Evolutionary conservation across 768 basidiomycete genomes (phyloP).

Genomic region (Lentinula detonsa): DNA sequence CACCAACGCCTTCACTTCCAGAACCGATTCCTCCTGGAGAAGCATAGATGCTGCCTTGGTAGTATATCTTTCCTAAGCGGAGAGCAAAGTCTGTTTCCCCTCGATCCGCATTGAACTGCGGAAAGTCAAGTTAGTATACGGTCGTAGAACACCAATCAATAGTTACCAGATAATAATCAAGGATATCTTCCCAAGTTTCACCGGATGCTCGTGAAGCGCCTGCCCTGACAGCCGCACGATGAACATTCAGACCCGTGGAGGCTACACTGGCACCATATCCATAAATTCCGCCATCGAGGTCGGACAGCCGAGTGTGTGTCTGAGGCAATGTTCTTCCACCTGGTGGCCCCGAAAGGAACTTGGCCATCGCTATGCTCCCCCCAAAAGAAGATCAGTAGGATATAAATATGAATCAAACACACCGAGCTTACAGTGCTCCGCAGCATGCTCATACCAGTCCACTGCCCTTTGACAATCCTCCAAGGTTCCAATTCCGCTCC

Average conservation of each 20-base stretch:
- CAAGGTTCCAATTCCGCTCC: conserved; percentile 90
- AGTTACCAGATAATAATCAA: conserved; percentile 85
- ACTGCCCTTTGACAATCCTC: conserved; percentile 83
- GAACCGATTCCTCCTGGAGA: conserved; percentile 75
- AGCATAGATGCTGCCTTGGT: conserved; percentile 89
- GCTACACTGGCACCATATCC: conserved; percentile 94
- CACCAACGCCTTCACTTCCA: conserved; percentile 89
- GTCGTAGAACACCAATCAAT: not conserved
- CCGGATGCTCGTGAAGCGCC: conserved; percentile 79
- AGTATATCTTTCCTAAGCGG: conserved; percentile 91
- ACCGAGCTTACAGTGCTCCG: conserved; percentile 61
- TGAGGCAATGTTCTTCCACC: conserved; percentile 85
- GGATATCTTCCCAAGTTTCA: conserved; percentile 89
- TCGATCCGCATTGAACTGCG: conserved; percentile 90
- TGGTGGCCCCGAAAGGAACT: conserved; percentile 81
- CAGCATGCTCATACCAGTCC: conserved; percentile 86
- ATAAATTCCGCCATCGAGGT: conserved; percentile 88
- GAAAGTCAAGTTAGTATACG: conserved; percentile 4
- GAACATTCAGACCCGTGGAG: conserved; percentile 71
- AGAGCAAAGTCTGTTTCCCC: conserved; percentile 87
- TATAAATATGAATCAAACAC: not conserved
- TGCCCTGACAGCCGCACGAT: conserved; percentile 77
- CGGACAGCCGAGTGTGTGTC: conserved; percentile 77
- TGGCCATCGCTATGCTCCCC: conserved; percentile 57
- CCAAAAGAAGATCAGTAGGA: not conserved